A percentile compares a stretch with the other conserved stretches of the same genome.
Evolutionary conservation across 1,139 yeast species (phyloP).

Genomic region (Sporopachydermia cereana): DNA sequence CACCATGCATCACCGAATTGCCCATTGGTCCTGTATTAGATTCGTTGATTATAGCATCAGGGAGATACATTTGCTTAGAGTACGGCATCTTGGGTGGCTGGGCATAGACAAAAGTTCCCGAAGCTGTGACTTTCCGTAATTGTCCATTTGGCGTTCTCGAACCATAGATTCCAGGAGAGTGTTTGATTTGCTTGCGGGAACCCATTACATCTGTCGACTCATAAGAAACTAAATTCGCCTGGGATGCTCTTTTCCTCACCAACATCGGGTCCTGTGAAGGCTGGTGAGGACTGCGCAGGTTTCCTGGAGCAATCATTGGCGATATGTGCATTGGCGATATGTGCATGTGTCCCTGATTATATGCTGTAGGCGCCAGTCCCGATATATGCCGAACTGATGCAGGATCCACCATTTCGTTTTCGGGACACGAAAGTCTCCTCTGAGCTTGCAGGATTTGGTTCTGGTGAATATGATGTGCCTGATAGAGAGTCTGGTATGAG

Average conservation of each 20-base stretch:
- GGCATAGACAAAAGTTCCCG: constrained; percentile 2
- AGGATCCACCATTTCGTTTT: background rate
- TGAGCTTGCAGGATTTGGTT: constrained; percentile 1
- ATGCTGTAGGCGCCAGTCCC: too few relatives aligned
- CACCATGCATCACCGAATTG: too few relatives aligned
- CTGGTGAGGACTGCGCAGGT: too few relatives aligned
- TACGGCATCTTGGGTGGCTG: background rate
- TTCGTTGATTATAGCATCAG: background rate
- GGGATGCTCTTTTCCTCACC: background rate
- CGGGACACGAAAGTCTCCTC: constrained; percentile 2
- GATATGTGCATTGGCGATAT: too few relatives aligned
- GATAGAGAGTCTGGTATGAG: constrained; percentile 3
- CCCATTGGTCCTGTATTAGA: background rate
- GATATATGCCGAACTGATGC: too few relatives aligned
- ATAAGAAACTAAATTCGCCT: background rate
- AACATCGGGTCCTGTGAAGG: too few relatives aligned
- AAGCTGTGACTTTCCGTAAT: constrained; percentile 3
- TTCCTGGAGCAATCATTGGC: too few relatives aligned
- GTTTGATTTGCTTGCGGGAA: constrained; percentile 3
- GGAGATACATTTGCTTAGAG: constrained; percentile 1
- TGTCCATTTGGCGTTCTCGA: background rate
- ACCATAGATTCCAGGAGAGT: background rate
- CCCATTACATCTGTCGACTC: background rate
- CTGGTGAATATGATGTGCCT: constrained; percentile 5
- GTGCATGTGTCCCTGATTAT: too few relatives aligned